phyloP scores from a whole-genome alignment of 345 rosid species.

The Arabis hirsuta region DNA sequence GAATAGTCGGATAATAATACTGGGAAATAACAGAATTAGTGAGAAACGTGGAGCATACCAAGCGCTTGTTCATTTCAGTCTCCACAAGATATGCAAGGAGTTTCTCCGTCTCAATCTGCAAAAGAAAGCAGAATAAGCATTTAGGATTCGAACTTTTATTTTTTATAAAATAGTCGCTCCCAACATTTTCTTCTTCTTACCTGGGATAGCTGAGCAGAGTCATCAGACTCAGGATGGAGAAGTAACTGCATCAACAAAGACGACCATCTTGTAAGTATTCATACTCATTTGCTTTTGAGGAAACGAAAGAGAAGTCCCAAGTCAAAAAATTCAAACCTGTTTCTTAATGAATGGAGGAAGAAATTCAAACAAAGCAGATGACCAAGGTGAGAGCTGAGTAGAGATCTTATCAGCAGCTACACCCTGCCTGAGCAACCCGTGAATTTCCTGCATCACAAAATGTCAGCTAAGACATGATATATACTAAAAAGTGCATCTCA shows the following conservation, averaged over 20 bases:
- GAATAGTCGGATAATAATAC: not conserved
- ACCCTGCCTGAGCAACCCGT: slow-evolving; percentile 70
- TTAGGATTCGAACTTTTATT: slow-evolving; percentile 13
- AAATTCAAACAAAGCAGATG: slow-evolving; percentile 90
- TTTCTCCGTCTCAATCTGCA: slow-evolving; percentile 96
- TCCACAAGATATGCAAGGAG: slow-evolving; percentile 97
- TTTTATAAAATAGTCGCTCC: slow-evolving; percentile 1
- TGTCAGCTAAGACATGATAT: slow-evolving; percentile 27
- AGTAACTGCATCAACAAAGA: slow-evolving; percentile 70
- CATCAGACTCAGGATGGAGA: slow-evolving; percentile 94
- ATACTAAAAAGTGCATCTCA: not conserved
- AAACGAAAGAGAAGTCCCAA: slow-evolving; percentile 14
- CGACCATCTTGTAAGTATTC: slow-evolving; percentile 36
- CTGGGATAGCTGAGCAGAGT: slow-evolving; percentile 99
- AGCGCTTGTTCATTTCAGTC: slow-evolving; percentile 87
- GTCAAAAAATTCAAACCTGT: slow-evolving; percentile 59
- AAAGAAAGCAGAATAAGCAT: slow-evolving; percentile 35
- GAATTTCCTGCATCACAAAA: slow-evolving; percentile 73
- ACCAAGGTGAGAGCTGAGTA: slow-evolving; percentile 97
- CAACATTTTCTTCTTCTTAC: slow-evolving; percentile 43
- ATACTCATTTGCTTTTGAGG: slow-evolving; percentile 9
- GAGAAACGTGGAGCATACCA: slow-evolving; percentile 49
- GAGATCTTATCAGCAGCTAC: slow-evolving; percentile 71
- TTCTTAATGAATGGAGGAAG: slow-evolving; percentile 87
- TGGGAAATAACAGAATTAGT: not conserved